Evolutionary conservation across 2,329 filamentous ascomycete genomes (phyloP).

Genomic region (Biscogniauxia mediterranea): DNA sequence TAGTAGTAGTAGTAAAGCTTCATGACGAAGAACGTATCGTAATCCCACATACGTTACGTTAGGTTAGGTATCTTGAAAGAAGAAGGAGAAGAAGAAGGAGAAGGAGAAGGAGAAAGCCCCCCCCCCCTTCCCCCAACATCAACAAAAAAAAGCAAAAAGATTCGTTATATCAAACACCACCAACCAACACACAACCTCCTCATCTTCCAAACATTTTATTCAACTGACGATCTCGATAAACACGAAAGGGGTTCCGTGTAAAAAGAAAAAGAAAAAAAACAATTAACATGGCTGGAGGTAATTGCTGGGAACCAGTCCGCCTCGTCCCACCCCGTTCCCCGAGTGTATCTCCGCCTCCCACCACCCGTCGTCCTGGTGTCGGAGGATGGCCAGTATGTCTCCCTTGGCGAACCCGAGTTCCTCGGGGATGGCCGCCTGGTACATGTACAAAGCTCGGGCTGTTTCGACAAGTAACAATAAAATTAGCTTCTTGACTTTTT

Average conservation of each 20-base stretch:
- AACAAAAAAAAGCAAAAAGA: too few relatives aligned
- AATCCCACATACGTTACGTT: too few relatives aligned
- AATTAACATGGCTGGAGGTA: slow-evolving; percentile 52
- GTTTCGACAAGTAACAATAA: slow-evolving; percentile 7
- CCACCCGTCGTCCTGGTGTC: slow-evolving; percentile 97
- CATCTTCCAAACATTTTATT: background rate
- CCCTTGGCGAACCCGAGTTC: slow-evolving; percentile 92
- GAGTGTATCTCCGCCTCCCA: slow-evolving; percentile 96
- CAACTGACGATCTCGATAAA: too few relatives aligned
- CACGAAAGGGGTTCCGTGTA: too few relatives aligned
- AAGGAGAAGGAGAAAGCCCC: too few relatives aligned
- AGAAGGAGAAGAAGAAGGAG: too few relatives aligned
- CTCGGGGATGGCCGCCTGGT: slow-evolving; percentile 90
- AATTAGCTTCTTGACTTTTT: slow-evolving; percentile 15
- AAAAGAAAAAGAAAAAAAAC: too few relatives aligned
- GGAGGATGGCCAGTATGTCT: slow-evolving; percentile 82
- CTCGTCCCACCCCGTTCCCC: slow-evolving; percentile 49
- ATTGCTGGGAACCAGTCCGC: slow-evolving; percentile 66
- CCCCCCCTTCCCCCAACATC: too few relatives aligned
- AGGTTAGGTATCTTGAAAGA: too few relatives aligned
- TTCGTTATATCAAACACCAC: background rate
- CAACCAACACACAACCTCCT: background rate
- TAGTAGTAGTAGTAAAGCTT: too few relatives aligned
- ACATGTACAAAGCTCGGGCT: slow-evolving; percentile 94
- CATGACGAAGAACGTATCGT: too few relatives aligned